These are phyloP conservation scores for Alternaria atra DNA, from an alignment of 2,329 filamentous ascomycete species.

Conservation along the genomic window DNA sequence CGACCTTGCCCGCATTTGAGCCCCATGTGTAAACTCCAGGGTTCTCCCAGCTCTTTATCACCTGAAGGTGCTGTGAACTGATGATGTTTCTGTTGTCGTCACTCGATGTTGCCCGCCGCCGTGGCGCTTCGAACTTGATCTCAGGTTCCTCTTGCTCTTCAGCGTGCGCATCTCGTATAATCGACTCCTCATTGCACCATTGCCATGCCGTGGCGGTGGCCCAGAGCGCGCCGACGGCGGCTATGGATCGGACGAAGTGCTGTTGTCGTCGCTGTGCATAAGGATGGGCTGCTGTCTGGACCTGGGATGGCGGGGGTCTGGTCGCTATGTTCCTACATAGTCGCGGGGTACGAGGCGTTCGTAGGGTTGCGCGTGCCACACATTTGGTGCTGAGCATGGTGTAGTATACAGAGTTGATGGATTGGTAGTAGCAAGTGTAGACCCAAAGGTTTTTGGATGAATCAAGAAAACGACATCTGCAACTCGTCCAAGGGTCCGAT, in stretches of 20 bases:
- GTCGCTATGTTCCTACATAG: conserved; percentile 38
- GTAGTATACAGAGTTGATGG: conserved; percentile 12
- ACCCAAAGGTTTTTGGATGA: conserved; percentile 1
- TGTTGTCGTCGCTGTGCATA: conserved; percentile 57
- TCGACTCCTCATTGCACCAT: conserved; percentile 52
- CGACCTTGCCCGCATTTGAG: conserved; percentile 84
- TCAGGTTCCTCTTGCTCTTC: conserved; percentile 63
- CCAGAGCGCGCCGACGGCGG: conserved; percentile 54
- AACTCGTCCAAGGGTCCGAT: conserved; percentile 11
- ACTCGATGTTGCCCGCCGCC: conserved; percentile 64
- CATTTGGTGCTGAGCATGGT: conserved; percentile 46
- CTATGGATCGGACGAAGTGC: conserved; percentile 56
- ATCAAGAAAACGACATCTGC: conserved; percentile 29
- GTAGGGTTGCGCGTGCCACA: conserved; percentile 42
- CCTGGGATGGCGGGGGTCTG: conserved; percentile 29
- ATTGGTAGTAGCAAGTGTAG: conserved; percentile 10
- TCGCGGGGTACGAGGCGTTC: conserved; percentile 33
- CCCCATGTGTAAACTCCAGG: conserved; percentile 96
- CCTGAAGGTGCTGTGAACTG: conserved; percentile 86
- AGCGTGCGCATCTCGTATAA: conserved; percentile 57
- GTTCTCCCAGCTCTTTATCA: conserved; percentile 80
- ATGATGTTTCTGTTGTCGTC: conserved; percentile 80
- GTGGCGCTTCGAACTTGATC: conserved; percentile 73
- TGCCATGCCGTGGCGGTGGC: conserved; percentile 57
- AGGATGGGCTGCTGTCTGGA: conserved; percentile 42